Evolutionary conservation across 139 green algal species (phyloP), one percentile per base, ranked within the genome.

Genomic region (Coelastrella sp.): DNA sequence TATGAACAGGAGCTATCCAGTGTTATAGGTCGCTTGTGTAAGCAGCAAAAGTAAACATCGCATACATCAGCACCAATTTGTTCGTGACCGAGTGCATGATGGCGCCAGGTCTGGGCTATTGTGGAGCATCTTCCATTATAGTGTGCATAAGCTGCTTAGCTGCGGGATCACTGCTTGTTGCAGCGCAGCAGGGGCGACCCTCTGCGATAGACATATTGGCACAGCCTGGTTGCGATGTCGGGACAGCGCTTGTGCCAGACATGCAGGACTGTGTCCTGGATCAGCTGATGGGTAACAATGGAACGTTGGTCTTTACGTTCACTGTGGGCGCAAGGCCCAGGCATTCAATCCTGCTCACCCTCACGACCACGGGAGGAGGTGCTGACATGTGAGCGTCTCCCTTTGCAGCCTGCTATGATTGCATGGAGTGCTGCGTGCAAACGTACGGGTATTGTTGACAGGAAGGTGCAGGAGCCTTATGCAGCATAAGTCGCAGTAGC

Each of bases 301-400:
- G 53, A 0, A 82, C 75, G 5, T 3, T 82, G 0, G 11, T 25
- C 0, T 71, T 59, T 3, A 71, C 23, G 2, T 82, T 82, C 53
- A 37, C 8, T 21, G 75, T 82, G 11, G 53, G 9, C 7, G 23
- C 75, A 3, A 82, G 63, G 11, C 50, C 75, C 11, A 82, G 57
- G 75, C 75, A 82, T 23, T 51, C 51, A 15, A 38, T 82, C 50
- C 75, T 82, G 51, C 53, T 82, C 50, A 82, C 75, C 2, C 34
- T 82, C 5, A 53, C 51, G 53, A 82, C 51, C 38, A 53, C 71
- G 19, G 75, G 75, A 30, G 75, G 51, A 34, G 53, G 25, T 23
- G 75, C 75, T 53, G 34, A 71, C 35, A 82, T 82, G 75, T 82
- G 23, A 71, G 75, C 71, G 23, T 6, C 30, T 57, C 11, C 45